These are phyloP conservation scores for Entelexis sorbosivorans DNA, from an alignment of 1,139 yeast genomes.

Conservation along the genomic window DNA sequence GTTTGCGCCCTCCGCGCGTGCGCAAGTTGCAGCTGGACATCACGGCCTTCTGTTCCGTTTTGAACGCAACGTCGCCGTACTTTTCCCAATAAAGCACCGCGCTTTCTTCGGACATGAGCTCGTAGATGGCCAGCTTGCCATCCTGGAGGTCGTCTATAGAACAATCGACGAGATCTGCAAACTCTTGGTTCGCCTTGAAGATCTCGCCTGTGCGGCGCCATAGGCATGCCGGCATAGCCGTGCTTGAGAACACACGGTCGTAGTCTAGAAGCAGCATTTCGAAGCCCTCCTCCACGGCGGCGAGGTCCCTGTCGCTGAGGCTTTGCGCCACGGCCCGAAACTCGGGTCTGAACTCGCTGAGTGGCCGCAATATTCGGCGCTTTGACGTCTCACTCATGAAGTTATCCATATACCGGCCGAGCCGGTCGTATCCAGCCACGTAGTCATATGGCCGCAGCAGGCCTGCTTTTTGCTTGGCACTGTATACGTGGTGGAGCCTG, in stretches of 20 bases:
- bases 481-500: constrained; percentile 1
- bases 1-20: constrained; percentile 1
- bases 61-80: constrained; percentile 4
- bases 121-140: constrained; percentile 3
- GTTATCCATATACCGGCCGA: constrained; percentile 4
- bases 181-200: constrained; percentile 1
- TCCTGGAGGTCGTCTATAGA: constrained; percentile 6
- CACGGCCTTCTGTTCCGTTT: constrained; percentile 2
- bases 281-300: constrained; percentile 2
- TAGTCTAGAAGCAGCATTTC: constrained; percentile 2
- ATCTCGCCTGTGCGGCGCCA: constrained; percentile 7
- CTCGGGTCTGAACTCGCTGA: constrained; percentile 1
- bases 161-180: constrained; percentile 3
- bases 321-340: constrained; percentile 1
- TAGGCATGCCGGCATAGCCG: constrained; percentile 6
- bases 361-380: background rate
- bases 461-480: constrained; percentile 3
- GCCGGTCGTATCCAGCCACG: constrained; percentile 3
- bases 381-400: constrained; percentile 6
- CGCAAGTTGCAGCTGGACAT: constrained; percentile 4
- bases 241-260: constrained; percentile 5
- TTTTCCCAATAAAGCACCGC: constrained; percentile 7
- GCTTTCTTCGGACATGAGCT: constrained; percentile 5
- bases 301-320: background rate
- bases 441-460: constrained; percentile 1